phyloP scores from a whole-genome alignment of 2,329 filamentous ascomycete species.

The Cladobotryum protrusum region DNA sequence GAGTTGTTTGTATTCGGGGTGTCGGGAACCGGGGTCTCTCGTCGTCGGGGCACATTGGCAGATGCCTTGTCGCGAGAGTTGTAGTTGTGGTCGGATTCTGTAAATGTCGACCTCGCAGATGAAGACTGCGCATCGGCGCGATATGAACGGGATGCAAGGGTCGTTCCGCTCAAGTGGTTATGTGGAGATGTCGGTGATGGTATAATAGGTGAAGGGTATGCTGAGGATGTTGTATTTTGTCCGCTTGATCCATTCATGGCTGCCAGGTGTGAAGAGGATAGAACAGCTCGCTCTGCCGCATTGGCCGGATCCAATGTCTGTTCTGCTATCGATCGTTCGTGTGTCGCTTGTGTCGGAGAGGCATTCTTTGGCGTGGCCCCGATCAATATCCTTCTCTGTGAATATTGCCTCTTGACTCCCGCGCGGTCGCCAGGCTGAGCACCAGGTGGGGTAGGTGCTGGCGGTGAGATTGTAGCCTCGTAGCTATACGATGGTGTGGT shows the following conservation, averaged over 20 bases:
- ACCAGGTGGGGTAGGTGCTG: conserved; percentile 50
- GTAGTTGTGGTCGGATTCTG: conserved; percentile 39
- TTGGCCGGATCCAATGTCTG: conserved; percentile 62
- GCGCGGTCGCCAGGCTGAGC: conserved; percentile 40
- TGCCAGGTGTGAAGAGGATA: conserved; percentile 63
- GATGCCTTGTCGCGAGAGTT: conserved; percentile 25
- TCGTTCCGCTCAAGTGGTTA: conserved; percentile 46
- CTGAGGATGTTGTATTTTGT: conserved; percentile 41
- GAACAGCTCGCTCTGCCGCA: conserved; percentile 59
- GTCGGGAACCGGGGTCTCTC: conserved; percentile 57
- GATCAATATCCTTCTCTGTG: conserved; percentile 68
- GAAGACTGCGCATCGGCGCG: conserved; percentile 49
- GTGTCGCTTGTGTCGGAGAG: conserved; percentile 66
- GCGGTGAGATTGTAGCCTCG: conserved; percentile 47
- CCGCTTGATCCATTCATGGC: conserved; percentile 58
- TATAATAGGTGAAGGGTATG: conserved; percentile 59
- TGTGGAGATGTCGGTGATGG: conserved; percentile 66
- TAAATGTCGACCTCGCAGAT: conserved; percentile 50
- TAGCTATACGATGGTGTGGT: conserved; percentile 42
- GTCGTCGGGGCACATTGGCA: conserved; percentile 44
- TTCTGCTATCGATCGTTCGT: conserved; percentile 59
- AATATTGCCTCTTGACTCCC: conserved; percentile 64
- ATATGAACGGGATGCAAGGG: conserved; percentile 56
- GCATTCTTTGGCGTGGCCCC: conserved; percentile 67
- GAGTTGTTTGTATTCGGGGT: conserved; percentile 51